Base-by-base conservation (phyloP, 164 flowering plant genomes). In the Nymphaea colorata region DNA sequence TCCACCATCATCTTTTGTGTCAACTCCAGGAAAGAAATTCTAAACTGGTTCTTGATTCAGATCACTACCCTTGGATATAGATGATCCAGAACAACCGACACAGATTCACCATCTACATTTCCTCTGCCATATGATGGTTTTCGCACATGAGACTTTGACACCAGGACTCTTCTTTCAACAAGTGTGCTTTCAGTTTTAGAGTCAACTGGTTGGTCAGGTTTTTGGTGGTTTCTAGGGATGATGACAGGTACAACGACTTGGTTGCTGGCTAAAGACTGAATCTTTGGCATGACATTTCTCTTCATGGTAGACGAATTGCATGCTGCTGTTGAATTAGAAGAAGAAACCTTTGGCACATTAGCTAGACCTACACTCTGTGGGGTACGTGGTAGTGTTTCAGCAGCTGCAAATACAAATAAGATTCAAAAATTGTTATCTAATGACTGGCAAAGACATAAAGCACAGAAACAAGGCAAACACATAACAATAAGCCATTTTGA, bases 331-430 rank as follows among this genome's bases (percentile, higher is more conserved):
- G 89, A 75, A 76, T 70, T 74, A 59, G 70, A 64, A 18, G 74
- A 42, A 75, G 68, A 72, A 5, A 79, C 71, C 77, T 79, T 90
- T 59, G 81, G 69, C 67, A 77, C 83, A 66, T 77, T 69, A 67
- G 68, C 82, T 17, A 76, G 41, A 67, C 69, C 76, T 63, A 78
- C 77, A 78, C 87, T 84, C 72, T 91, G 97, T 71, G 97, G 96
- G 69, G 97, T 90, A 75, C 85, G 76, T 66, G 97, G 91, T 73
- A 75, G 72, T 82, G 67, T 83, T 76, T 82, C 90, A 73, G 86
- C 45, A 70, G 88, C 93, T 91, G 76, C 77, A 84, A 61, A 17
- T 61, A 15, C 14, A 51, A 51, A 25, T 25, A 25, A 25, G 36
- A 25, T 25, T 25, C 36, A 25, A 25, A 25, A 25, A 25, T 25